Conservation (phyloP, 805 yeast species). For the Yamadazyma tumulicola region DNA sequence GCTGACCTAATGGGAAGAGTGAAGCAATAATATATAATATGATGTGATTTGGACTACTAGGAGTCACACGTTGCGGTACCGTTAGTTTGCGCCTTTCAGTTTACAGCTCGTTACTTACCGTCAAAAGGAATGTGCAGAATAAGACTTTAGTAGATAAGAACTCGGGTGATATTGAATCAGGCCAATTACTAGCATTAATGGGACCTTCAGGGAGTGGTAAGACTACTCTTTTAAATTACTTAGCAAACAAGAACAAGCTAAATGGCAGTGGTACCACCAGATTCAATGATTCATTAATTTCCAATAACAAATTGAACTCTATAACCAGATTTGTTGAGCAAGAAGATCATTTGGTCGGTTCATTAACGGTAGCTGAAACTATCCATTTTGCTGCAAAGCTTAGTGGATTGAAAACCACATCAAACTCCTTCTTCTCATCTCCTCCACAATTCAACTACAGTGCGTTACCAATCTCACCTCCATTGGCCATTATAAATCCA, state of each 20-base stretch:
- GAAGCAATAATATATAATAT: too few species aligned
- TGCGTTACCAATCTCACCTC: too few species aligned
- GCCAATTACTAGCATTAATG: constrained; percentile 35
- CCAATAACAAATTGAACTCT: constrained; percentile 16
- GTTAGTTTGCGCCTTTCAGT: too few species aligned
- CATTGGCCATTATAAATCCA: too few species aligned
- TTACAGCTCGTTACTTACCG: constrained; percentile 5
- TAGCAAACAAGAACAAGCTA: constrained; percentile 30
- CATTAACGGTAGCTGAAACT: constrained; percentile 19
- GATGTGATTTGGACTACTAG: too few species aligned
- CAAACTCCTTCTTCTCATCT: too few species aligned
- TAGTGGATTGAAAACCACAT: constrained; percentile 3
- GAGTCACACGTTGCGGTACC: too few species aligned
- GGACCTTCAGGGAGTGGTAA: constrained; percentile 44
- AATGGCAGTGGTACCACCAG: constrained; percentile 19
- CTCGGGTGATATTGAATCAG: constrained; percentile 23
- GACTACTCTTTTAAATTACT: constrained; percentile 32
- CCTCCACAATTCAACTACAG: too few species aligned
- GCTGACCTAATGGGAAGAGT: too few species aligned
- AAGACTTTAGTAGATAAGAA: constrained; percentile 19
- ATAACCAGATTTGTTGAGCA: constrained; percentile 19
- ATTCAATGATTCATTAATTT: constrained; percentile 18
- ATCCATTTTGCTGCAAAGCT: constrained; percentile 5
- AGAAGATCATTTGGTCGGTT: constrained; percentile 20
- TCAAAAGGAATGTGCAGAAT: constrained; percentile 1